Conservation (phyloP, 371 early-diverging fungal genomes). For the Rhizomucor pusillus region DNA sequence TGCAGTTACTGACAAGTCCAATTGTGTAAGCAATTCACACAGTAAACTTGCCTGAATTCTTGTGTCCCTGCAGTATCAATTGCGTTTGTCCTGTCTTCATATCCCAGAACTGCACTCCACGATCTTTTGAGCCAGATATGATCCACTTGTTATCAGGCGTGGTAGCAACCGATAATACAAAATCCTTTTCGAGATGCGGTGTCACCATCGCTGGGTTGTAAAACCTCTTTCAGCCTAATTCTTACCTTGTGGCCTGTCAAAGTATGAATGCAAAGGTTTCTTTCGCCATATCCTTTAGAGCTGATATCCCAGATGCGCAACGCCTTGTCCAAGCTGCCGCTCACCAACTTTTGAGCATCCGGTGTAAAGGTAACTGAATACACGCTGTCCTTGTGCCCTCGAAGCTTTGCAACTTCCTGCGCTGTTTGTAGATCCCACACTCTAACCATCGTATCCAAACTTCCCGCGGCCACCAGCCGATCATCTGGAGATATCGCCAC, state of each 20-base stretch:
- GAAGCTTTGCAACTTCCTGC: conserved; percentile 79
- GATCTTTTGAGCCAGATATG: conserved; percentile 92
- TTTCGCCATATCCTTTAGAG: conserved; percentile 22
- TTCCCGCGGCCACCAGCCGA: conserved; percentile 83
- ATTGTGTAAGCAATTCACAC: no score
- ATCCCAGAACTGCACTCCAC: conserved; percentile 95
- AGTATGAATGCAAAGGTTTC: conserved; percentile 37
- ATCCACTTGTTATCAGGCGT: conserved; percentile 91
- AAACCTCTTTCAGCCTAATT: not conserved
- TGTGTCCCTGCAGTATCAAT: conserved; percentile 95
- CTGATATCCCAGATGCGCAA: conserved; percentile 91
- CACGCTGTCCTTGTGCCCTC: conserved; percentile 96
- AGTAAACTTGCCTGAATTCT: conserved; percentile 77
- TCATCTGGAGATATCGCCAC: conserved; percentile 90
- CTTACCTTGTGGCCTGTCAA: conserved; percentile 68
- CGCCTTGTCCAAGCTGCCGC: conserved; percentile 96
- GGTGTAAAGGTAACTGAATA: conserved; percentile 96
- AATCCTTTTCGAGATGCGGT: conserved; percentile 60
- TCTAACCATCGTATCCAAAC: conserved; percentile 92
- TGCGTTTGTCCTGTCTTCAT: conserved; percentile 70
- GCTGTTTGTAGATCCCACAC: conserved; percentile 91
- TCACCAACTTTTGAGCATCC: conserved; percentile 89
- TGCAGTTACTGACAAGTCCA: no score
- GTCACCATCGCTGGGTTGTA: not conserved
- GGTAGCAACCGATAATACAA: conserved; percentile 94